Evolutionary conservation across 805 yeast species (phyloP).

Genomic region (Candida maris): DNA sequence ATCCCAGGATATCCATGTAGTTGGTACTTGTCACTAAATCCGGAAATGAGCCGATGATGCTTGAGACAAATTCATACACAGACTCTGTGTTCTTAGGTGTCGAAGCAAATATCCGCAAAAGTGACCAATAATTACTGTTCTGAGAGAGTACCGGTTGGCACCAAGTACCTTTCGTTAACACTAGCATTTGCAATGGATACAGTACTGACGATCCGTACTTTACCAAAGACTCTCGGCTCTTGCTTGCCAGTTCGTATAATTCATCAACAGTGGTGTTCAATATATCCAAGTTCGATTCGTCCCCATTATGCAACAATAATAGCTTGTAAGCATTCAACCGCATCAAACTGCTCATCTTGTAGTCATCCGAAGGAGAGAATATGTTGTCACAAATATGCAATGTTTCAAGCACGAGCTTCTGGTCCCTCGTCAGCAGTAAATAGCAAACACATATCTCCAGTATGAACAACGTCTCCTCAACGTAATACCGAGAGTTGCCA

Average conservation of each 20-base stretch:
- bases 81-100: slow-evolving; percentile 37
- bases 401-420: slow-evolving; percentile 20
- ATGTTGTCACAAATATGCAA: slow-evolving; percentile 22
- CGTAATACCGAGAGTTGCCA: slow-evolving; percentile 11
- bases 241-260: slow-evolving; percentile 19
- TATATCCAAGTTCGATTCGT: slow-evolving; percentile 15
- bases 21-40: slow-evolving; percentile 43
- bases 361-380: slow-evolving; percentile 22
- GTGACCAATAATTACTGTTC: slow-evolving; percentile 46
- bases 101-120: slow-evolving; percentile 43
- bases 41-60: slow-evolving; percentile 32
- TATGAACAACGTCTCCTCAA: slow-evolving; percentile 29
- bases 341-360: slow-evolving; percentile 28
- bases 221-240: slow-evolving; percentile 38
- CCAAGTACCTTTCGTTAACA: slow-evolving; percentile 42
- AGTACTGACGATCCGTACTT: slow-evolving; percentile 43
- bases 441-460: slow-evolving; percentile 32
- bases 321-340: slow-evolving; percentile 53
- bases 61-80: slow-evolving; percentile 47
- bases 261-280: slow-evolving; percentile 26
- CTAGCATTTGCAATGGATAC: slow-evolving; percentile 48
- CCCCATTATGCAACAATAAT: slow-evolving; percentile 40
- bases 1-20: slow-evolving; percentile 63
- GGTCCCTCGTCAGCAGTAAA: slow-evolving; percentile 27
- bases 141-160: slow-evolving; percentile 34